phyloP scores from a whole-genome alignment of 495 filamentous ascomycete species.

The Annulohypoxylon moriforme region DNA sequence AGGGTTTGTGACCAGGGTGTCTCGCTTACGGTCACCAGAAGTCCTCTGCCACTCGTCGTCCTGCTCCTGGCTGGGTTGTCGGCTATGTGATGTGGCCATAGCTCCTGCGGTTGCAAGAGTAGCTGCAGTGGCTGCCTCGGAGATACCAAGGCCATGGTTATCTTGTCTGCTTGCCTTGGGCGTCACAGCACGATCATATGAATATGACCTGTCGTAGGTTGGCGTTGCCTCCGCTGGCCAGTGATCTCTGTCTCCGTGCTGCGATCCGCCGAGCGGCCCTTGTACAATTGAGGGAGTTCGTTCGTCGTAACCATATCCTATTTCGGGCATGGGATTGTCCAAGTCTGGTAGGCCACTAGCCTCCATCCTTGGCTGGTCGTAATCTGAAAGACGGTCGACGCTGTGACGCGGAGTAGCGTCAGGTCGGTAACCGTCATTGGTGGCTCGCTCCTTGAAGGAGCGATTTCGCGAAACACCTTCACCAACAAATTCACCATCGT shows the following conservation, averaged over 20 bases:
- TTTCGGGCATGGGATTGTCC: conserved; percentile 74
- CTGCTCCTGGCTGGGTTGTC: conserved; percentile 61
- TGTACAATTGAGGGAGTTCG: conserved; percentile 53
- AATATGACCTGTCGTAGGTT: conserved; percentile 48
- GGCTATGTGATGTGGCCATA: conserved; percentile 56
- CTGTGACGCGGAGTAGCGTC: conserved; percentile 81
- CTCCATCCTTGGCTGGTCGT: conserved; percentile 66
- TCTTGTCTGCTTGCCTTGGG: conserved; percentile 48
- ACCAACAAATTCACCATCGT: conserved; percentile 41
- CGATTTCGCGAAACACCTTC: conserved; percentile 59
- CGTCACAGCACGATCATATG: conserved; percentile 55
- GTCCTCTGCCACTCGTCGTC: conserved; percentile 67
- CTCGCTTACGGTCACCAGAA: conserved; percentile 65
- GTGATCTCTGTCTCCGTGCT: conserved; percentile 47
- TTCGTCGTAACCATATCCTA: conserved; percentile 69
- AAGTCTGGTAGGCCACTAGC: conserved; percentile 72
- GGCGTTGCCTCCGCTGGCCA: conserved; percentile 58
- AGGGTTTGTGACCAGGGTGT: conserved; percentile 67
- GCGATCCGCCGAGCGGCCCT: conserved; percentile 47
- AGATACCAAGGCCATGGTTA: conserved; percentile 46
- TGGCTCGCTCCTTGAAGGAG: conserved; percentile 68
- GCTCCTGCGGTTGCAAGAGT: conserved; percentile 59
- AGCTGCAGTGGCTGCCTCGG: conserved; percentile 57
- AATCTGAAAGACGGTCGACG: conserved; percentile 71
- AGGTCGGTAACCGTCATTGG: conserved; percentile 59